Base-by-base conservation (phyloP, 306 rosid species). In the Vigna radiata region DNA sequence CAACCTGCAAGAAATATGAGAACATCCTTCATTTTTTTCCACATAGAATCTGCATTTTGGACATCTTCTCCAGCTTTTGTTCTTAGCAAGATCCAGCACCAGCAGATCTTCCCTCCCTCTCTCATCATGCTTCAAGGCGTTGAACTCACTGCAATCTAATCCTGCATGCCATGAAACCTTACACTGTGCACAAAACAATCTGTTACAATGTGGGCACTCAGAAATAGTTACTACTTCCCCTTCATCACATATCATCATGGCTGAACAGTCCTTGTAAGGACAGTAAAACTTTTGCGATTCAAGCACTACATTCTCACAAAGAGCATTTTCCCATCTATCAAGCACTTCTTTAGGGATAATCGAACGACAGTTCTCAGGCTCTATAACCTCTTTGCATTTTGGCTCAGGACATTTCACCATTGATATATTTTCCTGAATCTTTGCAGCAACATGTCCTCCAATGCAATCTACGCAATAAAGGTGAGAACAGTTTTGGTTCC, bases 111-210 rank as follows among this genome's bases (percentile, higher is more conserved):
- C 92, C 52, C 25, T 83, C 25, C 19, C 84, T 76, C 73, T 12
- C 15, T 69, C 91, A 0, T 64, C 63, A 23, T 44, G 44, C 0
- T 56, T 74, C 85, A 85, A 10, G 2, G 1, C 60, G 71, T 41
- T 72, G 81, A 85, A 93, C 77, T 74, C 89, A 0, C 2, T 1
- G 3, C 97, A 91, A 0, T 77, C 90, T 15, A 87, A 39, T 0
- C 84, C 90, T 0, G 54, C 77, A 63, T 91, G 97, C 97, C 98
- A 91, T 0, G 89, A 9, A 21, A 84, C 95, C 52, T 41, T 80
- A 47, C 91, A 88, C 68, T 77, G 82, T 0, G 93, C 96, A 59
- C 93, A 92, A 39, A 93, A 91, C 79, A 91, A 5, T 46, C 91
- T 81, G 16, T 83, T 48, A 15, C 95, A 89, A 33, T 68, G 65